phyloP scores from a whole-genome alignment of 1,284 basidiomycete species.

The Sanghuangporus baumii region DNA sequence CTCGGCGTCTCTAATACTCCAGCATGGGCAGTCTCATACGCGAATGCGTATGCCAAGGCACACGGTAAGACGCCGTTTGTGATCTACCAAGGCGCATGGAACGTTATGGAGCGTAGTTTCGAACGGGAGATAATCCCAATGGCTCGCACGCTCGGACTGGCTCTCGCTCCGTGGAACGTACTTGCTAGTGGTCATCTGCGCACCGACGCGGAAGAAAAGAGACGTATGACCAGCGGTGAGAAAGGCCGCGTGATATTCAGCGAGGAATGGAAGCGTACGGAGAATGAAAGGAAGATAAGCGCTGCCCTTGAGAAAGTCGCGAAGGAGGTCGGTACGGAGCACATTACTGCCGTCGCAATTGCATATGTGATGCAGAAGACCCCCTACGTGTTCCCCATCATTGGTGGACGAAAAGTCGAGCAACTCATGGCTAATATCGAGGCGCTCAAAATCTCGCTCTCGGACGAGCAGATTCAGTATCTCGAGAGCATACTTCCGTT shows the following conservation, averaged over 20 bases:
- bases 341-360: conserved; percentile 32
- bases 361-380: conserved; percentile 46
- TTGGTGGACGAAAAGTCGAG: conserved; percentile 35
- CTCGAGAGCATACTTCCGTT: conserved; percentile 30
- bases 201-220: conserved; percentile 42
- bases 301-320: conserved; percentile 44
- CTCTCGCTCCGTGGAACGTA: conserved; percentile 47
- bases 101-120: conserved; percentile 41
- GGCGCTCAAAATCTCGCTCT: conserved; percentile 23
- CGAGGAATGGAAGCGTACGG: conserved; percentile 36
- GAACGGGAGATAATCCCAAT: conserved; percentile 54
- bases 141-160: conserved; percentile 42
- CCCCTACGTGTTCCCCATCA: conserved; percentile 43
- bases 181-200: conserved; percentile 43
- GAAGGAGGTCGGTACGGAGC: conserved; percentile 27
- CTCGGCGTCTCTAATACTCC: conserved; percentile 39
- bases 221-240: conserved; percentile 36
- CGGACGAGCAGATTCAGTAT: conserved; percentile 22
- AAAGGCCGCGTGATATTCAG: conserved; percentile 30
- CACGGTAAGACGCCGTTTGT: conserved; percentile 44
- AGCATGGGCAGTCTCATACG: conserved; percentile 39
- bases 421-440: conserved; percentile 25
- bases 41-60: conserved; percentile 38
- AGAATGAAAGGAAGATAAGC: conserved; percentile 35
- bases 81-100: conserved; percentile 51